A percentile compares a stretch with the other conserved stretches of the same genome.
Evolutionary conservation across 306 rosid genomes (phyloP).

Genomic region (Amphicarpaea edgeworthii): DNA sequence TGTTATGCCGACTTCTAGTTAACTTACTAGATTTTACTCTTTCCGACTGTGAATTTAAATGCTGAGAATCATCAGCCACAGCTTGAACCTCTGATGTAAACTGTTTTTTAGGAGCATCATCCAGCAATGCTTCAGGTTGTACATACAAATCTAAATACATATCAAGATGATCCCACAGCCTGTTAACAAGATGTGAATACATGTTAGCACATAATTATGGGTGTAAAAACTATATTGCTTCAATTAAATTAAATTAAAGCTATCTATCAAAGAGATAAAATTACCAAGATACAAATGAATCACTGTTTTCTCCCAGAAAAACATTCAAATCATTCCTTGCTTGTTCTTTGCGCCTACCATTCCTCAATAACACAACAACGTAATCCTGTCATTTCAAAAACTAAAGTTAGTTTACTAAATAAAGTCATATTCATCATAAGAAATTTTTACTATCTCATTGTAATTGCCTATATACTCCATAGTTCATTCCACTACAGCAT

Average conservation of each 20-base stretch:
- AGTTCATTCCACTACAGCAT: not conserved
- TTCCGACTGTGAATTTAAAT: conserved; percentile 63
- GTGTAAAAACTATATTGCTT: conserved; percentile 4
- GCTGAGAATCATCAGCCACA: conserved; percentile 51
- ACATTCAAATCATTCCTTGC: conserved; percentile 84
- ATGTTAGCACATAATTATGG: conserved; percentile 33
- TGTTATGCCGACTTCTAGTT: conserved; percentile 70
- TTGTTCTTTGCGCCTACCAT: conserved; percentile 87
- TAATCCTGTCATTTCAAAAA: conserved; percentile 75
- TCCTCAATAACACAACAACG: conserved; percentile 88
- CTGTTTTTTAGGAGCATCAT: conserved; percentile 60
- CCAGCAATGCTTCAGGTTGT: conserved; percentile 56
- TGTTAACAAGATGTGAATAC: conserved; percentile 44
- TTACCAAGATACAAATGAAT: conserved; percentile 95
- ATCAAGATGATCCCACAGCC: conserved; percentile 97
- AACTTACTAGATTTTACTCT: conserved; percentile 57
- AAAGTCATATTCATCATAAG: conserved; percentile 1
- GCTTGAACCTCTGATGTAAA: conserved; percentile 52
- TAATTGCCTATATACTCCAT: conserved; percentile 3
- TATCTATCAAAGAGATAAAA: conserved; percentile 34
- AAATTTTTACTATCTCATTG: not conserved
- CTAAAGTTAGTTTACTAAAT: conserved; percentile 31
- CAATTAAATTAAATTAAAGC: conserved; percentile 23
- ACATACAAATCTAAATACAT: conserved; percentile 66
- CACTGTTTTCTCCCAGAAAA: conserved; percentile 87